Percentiles rank a stretch among this genome's conserved stretches.
These are phyloP conservation scores for Fraxinus latifolia DNA, from an alignment of 305 asterid species.

Conservation along the genomic window DNA sequence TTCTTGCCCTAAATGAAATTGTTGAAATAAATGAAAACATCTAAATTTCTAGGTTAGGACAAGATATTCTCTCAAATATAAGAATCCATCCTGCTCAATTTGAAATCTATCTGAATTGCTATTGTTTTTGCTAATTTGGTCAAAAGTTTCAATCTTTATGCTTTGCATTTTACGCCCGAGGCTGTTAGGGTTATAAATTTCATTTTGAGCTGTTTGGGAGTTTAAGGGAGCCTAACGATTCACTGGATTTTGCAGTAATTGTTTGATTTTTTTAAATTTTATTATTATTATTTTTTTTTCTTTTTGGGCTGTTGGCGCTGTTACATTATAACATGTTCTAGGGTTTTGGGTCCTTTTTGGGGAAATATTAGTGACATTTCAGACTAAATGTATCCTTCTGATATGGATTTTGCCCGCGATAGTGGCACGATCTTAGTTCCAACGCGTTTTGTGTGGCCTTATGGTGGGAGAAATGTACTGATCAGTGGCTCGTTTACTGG, in stretches of 20 bases:
- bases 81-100: not conserved
- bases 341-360: conserved; percentile 7
- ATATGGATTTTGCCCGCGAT: conserved; percentile 65
- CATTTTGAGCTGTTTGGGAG: not conserved
- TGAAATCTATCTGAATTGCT: not conserved
- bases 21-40: not conserved
- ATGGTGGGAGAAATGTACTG: conserved; percentile 86
- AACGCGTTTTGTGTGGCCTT: conserved; percentile 84
- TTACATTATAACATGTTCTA: not conserved
- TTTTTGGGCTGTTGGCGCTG: not conserved
- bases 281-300: not conserved
- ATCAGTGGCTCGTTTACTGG: conserved; percentile 92
- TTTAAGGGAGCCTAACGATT: not conserved
- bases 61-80: not conserved
- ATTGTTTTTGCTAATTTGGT: not conserved
- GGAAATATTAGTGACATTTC: conserved; percentile 27
- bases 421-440: conserved; percentile 62
- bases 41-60: not conserved
- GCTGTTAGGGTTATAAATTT: not conserved
- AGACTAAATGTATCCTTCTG: conserved; percentile 52
- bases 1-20: not conserved
- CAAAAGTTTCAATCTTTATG: not conserved
- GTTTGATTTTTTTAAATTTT: not conserved
- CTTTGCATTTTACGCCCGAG: not conserved
- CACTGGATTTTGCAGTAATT: not conserved